Conservation (phyloP, 2,329 filamentous ascomycete species). For the Tolypocladium endophyticum region DNA sequence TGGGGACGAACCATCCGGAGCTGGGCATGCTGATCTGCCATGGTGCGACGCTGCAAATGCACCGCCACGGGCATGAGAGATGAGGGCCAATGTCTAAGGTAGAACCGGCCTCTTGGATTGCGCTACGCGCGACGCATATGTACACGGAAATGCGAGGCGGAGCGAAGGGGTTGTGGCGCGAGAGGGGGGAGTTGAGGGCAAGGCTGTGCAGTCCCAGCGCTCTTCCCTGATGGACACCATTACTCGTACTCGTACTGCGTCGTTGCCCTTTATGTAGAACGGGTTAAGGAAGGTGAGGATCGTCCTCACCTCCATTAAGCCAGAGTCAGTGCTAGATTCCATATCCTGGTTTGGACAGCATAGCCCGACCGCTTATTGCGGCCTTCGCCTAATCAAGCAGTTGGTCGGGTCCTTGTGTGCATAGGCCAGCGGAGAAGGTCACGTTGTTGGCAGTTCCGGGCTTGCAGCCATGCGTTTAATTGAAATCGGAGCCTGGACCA, state of each 20-base stretch:
- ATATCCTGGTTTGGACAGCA: not conserved
- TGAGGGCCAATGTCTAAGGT: not conserved
- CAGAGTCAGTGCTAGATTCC: not conserved
- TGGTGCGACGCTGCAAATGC: not conserved
- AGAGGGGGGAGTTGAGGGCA: not conserved
- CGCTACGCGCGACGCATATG: not conserved
- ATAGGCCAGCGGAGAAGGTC: not conserved
- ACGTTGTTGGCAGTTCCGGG: not conserved
- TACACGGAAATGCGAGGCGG: not conserved
- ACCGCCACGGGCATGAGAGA: not conserved
- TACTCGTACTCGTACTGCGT: not conserved
- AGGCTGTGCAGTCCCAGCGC: not conserved
- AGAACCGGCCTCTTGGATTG: not conserved
- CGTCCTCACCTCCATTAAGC: not conserved
- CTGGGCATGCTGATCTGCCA: not conserved
- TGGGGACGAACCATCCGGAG: not conserved
- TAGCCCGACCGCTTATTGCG: not conserved
- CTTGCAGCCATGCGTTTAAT: not conserved
- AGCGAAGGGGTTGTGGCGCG: too few relatives aligned
- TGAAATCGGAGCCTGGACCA: not conserved
- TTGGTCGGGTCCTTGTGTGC: not conserved
- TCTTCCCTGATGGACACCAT: too few relatives aligned
- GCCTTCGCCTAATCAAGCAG: conserved; percentile 1
- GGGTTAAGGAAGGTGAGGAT: not conserved
- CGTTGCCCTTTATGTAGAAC: not conserved